Percentiles rank a stretch among this genome's conserved stretches.
Conservation (phyloP, 768 basidiomycete genomes). For the Crassisporium funariophilum region DNA sequence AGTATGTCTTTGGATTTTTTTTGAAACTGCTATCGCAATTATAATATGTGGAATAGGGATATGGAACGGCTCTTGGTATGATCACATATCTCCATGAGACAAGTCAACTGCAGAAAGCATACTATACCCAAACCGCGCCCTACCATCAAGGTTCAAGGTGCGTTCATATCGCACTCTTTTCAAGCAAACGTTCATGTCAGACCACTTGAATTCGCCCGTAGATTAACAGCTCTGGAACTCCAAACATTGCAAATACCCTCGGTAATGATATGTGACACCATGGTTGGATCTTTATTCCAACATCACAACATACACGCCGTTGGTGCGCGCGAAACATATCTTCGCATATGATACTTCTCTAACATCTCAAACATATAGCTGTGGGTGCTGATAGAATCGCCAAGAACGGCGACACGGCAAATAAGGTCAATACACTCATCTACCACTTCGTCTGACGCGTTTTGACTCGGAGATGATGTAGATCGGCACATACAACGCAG, state of each 20-base stretch:
- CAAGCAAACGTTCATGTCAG: no score
- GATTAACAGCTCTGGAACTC: conserved; percentile 89
- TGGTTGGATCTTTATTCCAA: conserved; percentile 95
- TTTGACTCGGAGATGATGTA: conserved; percentile 15
- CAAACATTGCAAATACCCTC: conserved; percentile 82
- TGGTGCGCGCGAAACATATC: conserved; percentile 42
- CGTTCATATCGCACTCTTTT: conserved; percentile 10
- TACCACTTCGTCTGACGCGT: neutral
- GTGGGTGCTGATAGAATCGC: conserved; percentile 92
- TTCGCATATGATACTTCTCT: conserved; percentile 1
- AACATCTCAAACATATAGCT: conserved; percentile 37
- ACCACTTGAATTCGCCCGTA: no score
- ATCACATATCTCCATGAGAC: conserved; percentile 89
- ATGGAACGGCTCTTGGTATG: conserved; percentile 92
- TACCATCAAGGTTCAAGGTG: conserved; percentile 92
- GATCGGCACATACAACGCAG: conserved; percentile 96
- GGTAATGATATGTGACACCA: conserved; percentile 96
- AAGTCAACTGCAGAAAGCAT: conserved; percentile 76
- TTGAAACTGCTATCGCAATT: neutral
- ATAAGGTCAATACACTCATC: conserved; percentile 57
- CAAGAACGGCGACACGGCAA: conserved; percentile 94
- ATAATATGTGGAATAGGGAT: conserved; percentile 58
- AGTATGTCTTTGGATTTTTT: conserved; percentile 42
- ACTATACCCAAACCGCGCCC: conserved; percentile 92
- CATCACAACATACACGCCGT: conserved; percentile 82